These are phyloP conservation scores for Blastomyces silverae DNA, from an alignment of 2,329 filamentous ascomycete genomes.

Conservation along the genomic window DNA sequence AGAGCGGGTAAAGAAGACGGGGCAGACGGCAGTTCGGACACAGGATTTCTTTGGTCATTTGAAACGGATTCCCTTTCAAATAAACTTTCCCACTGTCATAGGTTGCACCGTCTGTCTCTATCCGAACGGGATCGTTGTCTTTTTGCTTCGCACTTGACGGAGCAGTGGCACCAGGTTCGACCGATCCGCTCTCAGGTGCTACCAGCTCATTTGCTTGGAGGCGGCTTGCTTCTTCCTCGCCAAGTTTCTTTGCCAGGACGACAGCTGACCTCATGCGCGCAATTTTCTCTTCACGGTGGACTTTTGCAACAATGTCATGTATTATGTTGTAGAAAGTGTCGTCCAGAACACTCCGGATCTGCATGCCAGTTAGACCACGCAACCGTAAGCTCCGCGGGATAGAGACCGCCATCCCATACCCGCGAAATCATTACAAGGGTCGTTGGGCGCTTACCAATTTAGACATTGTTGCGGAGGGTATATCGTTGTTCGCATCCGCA, in stretches of 20 bases:
- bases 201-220: constrained; percentile 29
- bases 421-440: constrained; percentile 2
- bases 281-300: constrained; percentile 55
- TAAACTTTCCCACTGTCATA: constrained; percentile 49
- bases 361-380: constrained; percentile 17
- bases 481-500: constrained; percentile 28
- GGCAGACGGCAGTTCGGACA: constrained; percentile 57
- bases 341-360: constrained; percentile 48
- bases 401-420: constrained; percentile 16
- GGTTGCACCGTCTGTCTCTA: constrained; percentile 47
- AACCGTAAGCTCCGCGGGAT: neutral
- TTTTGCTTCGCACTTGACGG: constrained; percentile 32
- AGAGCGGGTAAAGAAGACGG: constrained; percentile 52
- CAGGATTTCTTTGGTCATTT: constrained; percentile 53
- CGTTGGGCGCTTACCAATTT: constrained; percentile 33
- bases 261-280: constrained; percentile 51
- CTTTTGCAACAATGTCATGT: constrained; percentile 52
- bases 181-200: constrained; percentile 28
- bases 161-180: constrained; percentile 33
- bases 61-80: constrained; percentile 53
- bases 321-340: constrained; percentile 55
- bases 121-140: constrained; percentile 29
- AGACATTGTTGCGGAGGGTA: constrained; percentile 36
- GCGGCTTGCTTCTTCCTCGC: constrained; percentile 35
- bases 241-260: constrained; percentile 39